Conservation (phyloP, 768 basidiomycete species). For the Lactarius sp. region DNA sequence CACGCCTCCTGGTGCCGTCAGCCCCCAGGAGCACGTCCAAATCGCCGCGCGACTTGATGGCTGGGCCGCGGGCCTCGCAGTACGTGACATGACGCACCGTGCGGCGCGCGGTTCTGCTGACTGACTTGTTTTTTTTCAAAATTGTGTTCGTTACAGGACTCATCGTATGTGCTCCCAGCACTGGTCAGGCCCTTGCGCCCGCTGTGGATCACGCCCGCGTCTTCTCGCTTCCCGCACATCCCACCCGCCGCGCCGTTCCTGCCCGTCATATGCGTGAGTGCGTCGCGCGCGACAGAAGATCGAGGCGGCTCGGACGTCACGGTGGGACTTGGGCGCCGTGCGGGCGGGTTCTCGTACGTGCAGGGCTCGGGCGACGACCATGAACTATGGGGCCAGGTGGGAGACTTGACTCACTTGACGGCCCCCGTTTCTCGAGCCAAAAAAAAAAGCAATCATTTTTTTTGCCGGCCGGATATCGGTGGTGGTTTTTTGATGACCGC, state of each 20-base stretch:
- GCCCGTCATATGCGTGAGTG: conserved; percentile 82
- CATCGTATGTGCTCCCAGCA: conserved; percentile 62
- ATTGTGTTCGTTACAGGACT: conserved; percentile 41
- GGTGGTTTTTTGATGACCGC: too few relatives aligned
- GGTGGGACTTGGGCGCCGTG: conserved; percentile 50
- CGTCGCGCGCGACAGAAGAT: conserved; percentile 65
- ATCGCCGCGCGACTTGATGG: conserved; percentile 59
- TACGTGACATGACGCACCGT: conserved; percentile 34
- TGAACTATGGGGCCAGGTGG: conserved; percentile 80
- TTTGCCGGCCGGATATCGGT: too few relatives aligned
- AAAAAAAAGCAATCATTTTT: too few relatives aligned
- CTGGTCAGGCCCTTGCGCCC: conserved; percentile 70
- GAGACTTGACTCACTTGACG: conserved; percentile 8
- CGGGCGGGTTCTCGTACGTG: conserved; percentile 76
- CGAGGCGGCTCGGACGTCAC: conserved; percentile 48
- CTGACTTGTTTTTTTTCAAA: not conserved
- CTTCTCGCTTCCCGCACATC: conserved; percentile 44
- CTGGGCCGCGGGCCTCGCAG: conserved; percentile 65
- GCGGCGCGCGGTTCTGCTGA: not conserved
- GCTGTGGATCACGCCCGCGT: conserved; percentile 82
- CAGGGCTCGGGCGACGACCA: conserved; percentile 96
- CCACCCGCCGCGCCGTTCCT: conserved; percentile 38
- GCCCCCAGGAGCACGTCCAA: conserved; percentile 71
- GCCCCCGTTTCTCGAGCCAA: too few relatives aligned
- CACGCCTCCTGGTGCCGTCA: conserved; percentile 65